A percentile compares a stretch with the other conserved stretches of the same genome.
phyloP scores from a whole-genome alignment of 2,329 filamentous ascomycete species.

The Exophiala spinifera region DNA sequence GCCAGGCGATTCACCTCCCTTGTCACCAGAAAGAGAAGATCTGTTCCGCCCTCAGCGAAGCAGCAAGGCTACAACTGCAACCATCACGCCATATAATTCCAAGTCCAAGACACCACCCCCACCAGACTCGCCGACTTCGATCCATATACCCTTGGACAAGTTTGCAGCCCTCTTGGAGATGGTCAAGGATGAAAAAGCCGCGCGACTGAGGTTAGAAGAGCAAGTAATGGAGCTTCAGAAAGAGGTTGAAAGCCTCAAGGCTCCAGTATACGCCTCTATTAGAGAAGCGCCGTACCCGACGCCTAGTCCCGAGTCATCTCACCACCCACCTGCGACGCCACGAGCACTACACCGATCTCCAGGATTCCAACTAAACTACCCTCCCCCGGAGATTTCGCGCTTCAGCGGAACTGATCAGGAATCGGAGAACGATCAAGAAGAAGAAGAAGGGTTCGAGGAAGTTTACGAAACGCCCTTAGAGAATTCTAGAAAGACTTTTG shows the following conservation, averaged over 20 bases:
- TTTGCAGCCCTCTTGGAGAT: conserved; percentile 47
- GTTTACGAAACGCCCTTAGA: conserved; percentile 28
- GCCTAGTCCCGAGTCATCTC: conserved; percentile 23
- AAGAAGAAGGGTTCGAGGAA: conserved; percentile 21
- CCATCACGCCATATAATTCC: conserved; percentile 20
- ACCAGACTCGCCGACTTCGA: conserved; percentile 25
- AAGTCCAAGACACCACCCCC: conserved; percentile 13
- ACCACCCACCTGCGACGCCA: conserved; percentile 9
- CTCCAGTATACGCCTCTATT: conserved; percentile 26
- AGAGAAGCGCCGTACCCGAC: conserved; percentile 24
- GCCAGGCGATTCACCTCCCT: conserved; percentile 16
- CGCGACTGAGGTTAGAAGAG: conserved; percentile 44
- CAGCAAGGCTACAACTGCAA: conserved; percentile 28
- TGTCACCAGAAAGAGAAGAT: conserved; percentile 18
- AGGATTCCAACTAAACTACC: conserved; percentile 16
- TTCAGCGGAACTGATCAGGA: conserved; percentile 28
- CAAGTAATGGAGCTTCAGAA: conserved; percentile 44
- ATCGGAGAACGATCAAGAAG: conserved; percentile 13
- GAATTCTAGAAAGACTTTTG: conserved; percentile 22
- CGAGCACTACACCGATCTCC: conserved; percentile 18
- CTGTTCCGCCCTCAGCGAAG: conserved; percentile 18
- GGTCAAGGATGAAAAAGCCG: conserved; percentile 46
- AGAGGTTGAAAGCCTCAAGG: conserved; percentile 32
- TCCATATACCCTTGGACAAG: conserved; percentile 39
- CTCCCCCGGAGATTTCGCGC: conserved; percentile 23